Base-by-base conservation (phyloP, 495 filamentous ascomycete species). In the Penicillium parvum region DNA sequence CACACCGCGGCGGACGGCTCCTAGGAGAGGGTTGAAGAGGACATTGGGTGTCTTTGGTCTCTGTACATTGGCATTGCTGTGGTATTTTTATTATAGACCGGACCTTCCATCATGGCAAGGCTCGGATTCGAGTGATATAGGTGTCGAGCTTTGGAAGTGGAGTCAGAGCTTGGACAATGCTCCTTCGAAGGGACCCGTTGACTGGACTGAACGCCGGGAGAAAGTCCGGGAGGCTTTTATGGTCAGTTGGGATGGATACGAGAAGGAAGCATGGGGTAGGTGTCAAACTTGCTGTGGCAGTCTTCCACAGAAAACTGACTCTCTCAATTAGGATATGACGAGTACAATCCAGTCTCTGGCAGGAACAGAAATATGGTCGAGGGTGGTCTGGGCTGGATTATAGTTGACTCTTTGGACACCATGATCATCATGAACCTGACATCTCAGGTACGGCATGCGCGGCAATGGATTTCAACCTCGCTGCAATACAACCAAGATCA, bases 351-450 rank as follows among this genome's bases (percentile, higher is more conserved):
- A 11, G 55, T 90, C 26, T 79, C 85, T 1, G 92, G 90, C 61
- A 79, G 63, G n/a, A 85, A 86, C 36, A 67, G 66, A 25, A 80
- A 95, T 41, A 96, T 96, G 88, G 78, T 84, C 8, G 76, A 82
- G 2, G 67, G 72, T 28, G 69, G 69, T 1, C 68, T 99, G 63
- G 92, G 92, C 5, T 99, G 94, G 94, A 96, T 96, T 46, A 96
- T 99, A 37, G 84, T 99, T 21, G 94, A 99, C 67, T 81, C 90
- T 32, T 69, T 99, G 32, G 92, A 99, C 61, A 97, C 92, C 11
- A 69, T 97, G 74, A 97, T 99, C 71, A 68, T 99, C 40, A 99
- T 99, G 92, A 99, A 99, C 56, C 71, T 95, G 32, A 96, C 92
- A 8, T 87, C 79, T 15, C 79, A 89, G 43, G 78, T 99, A 19